These are phyloP conservation scores for Nakazawaea holstii DNA, from an alignment of 805 yeast genomes.

Conservation along the genomic window DNA sequence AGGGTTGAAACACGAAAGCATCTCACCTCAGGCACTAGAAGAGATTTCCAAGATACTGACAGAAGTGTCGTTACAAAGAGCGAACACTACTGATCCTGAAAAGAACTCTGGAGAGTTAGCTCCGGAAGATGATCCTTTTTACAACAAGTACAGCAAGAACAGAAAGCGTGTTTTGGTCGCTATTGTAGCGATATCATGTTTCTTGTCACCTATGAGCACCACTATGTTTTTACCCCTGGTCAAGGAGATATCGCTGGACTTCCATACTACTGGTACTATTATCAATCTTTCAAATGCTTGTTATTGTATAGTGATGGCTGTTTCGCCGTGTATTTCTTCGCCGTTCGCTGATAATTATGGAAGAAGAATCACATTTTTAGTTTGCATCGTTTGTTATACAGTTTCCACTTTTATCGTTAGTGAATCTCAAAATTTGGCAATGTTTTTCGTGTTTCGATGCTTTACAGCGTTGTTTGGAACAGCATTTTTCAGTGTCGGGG, in stretches of 20 bases:
- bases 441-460: constrained; percentile 49
- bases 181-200: constrained; percentile 32
- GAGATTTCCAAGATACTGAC: no score
- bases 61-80: no score
- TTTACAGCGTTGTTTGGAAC: constrained; percentile 49
- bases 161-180: constrained; percentile 25
- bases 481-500: constrained; percentile 49
- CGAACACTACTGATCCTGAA: no score
- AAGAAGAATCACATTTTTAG: constrained; percentile 37
- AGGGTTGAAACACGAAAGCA: no score
- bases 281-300: constrained; percentile 47
- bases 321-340: constrained; percentile 43
- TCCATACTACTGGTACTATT: constrained; percentile 41
- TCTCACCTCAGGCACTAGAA: no score
- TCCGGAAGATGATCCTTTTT: constrained; percentile 22
- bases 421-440: constrained; percentile 43
- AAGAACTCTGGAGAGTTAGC: no score
- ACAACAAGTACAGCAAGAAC: constrained; percentile 18
- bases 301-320: constrained; percentile 45
- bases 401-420: constrained; percentile 26
- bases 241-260: constrained; percentile 38
- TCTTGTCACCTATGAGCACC: constrained; percentile 38
- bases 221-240: constrained; percentile 49
- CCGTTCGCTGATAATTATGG: constrained; percentile 53
- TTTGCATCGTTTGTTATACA: constrained; percentile 29